Evolutionary conservation across 805 yeast species (phyloP), one percentile per base, ranked within the genome.

Genomic region (Starmera dryadoides): DNA sequence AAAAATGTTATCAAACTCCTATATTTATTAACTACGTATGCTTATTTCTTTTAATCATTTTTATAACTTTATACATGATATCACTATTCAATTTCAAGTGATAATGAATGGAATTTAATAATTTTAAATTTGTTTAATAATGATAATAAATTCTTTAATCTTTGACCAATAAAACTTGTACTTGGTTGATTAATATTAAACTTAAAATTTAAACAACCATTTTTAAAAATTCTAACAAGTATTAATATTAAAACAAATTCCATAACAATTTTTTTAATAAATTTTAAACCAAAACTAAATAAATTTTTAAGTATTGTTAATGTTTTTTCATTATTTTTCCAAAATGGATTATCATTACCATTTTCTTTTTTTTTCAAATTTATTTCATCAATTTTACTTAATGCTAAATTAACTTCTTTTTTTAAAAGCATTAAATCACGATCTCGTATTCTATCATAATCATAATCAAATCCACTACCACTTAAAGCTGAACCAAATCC

Each of bases 301-400:
- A 45, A 11, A 30, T 33, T 43, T 28, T 34, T 39, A n/a, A 48
- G 16, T 11, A 18, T 25, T 31, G n/a, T 39, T 25, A 28, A 33
- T 11, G n/a, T 26, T n/a, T 31, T 42, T 36, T 44, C 52, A 38
- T n/a, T 16, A 15, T n/a, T 15, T 21, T n/a, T 30, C 20, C 20
- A 9, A 16, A 34, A 25, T 12, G 28, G 28, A 25, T 29, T 26
- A 3, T 40, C 36, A 10, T 40, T 30, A 8, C 42, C 42, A 18
- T 41, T 37, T 18, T 33, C 37, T 9, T 38, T 38, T 18, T 37
- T 46, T 6, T 43, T 39, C 1, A 38, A 34, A 20, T 42, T 46
- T 22, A 56, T 30, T 34, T 55, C 61, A 22, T 48, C 52, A 34
- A 56, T 37, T 19, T 43, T 47, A 33, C 50, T 42, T 9, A 56